Conservation (phyloP, 306 rosid genomes). For the Cucurbita argyrosperma region DNA sequence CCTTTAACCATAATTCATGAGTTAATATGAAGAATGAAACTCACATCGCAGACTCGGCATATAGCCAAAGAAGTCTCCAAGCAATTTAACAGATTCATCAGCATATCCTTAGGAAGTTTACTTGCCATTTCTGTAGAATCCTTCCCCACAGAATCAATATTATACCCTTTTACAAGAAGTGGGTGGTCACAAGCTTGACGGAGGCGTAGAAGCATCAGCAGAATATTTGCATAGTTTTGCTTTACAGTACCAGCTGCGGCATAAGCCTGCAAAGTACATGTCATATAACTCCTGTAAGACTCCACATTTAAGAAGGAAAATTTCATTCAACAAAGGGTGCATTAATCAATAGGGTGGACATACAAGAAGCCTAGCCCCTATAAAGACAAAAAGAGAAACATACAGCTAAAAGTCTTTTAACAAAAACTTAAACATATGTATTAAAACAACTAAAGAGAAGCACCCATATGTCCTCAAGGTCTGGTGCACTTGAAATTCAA, state of each 20-base stretch:
- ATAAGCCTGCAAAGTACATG: slow-evolving; percentile 59
- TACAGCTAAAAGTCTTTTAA: not conserved
- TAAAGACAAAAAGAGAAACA: not conserved
- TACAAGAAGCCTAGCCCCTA: not conserved
- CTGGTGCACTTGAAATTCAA: not conserved
- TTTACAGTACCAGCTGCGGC: slow-evolving; percentile 98
- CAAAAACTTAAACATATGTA: not conserved
- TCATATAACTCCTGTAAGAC: slow-evolving; percentile 2
- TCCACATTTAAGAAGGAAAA: not conserved
- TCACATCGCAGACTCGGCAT: slow-evolving; percentile 63
- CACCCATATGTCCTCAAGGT: not conserved
- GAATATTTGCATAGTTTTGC: slow-evolving; percentile 96
- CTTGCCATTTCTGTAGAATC: slow-evolving; percentile 65
- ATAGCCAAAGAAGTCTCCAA: slow-evolving; percentile 60
- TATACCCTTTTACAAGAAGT: slow-evolving; percentile 64
- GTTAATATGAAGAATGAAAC: slow-evolving; percentile 15
- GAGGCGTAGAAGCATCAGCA: slow-evolving; percentile 89
- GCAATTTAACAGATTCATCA: slow-evolving; percentile 36
- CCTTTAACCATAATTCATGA: no score
- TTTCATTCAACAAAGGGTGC: not conserved
- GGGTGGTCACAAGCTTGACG: slow-evolving; percentile 99
- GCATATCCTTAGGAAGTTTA: slow-evolving; percentile 54
- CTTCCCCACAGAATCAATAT: slow-evolving; percentile 50
- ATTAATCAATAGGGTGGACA: not conserved
- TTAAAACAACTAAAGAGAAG: not conserved